These are phyloP conservation scores for Pistacia integerrima DNA, from an alignment of 345 rosid genomes.

Conservation along the genomic window DNA sequence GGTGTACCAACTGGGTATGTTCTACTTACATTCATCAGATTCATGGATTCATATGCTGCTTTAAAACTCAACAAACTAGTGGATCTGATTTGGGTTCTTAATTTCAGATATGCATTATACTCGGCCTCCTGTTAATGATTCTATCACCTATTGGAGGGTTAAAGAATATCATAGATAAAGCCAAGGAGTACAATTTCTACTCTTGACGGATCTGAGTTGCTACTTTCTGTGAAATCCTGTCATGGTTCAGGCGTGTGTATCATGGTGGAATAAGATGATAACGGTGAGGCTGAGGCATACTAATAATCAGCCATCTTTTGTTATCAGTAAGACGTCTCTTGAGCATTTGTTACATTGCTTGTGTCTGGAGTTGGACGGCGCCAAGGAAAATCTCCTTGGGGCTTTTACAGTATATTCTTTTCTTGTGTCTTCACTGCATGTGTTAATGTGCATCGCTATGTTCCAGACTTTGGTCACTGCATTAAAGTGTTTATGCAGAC, in stretches of 20 bases:
- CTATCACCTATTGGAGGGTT: conserved; percentile 83
- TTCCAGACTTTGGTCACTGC: not conserved
- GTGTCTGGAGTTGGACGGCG: too few relatives aligned
- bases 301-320: too few relatives aligned
- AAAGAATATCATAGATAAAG: conserved; percentile 57
- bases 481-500: not conserved
- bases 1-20: conserved; percentile 75
- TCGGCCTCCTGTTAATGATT: conserved; percentile 59
- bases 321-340: not conserved
- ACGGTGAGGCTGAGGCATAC: too few relatives aligned
- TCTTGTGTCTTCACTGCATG: not conserved
- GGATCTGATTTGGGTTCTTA: not conserved
- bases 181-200: conserved; percentile 66
- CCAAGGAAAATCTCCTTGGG: not conserved
- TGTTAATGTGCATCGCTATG: too few relatives aligned
- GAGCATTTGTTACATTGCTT: too few relatives aligned
- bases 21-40: not conserved
- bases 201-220: conserved; percentile 24
- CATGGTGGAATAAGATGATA: not conserved
- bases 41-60: not conserved
- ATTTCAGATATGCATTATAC: conserved; percentile 69
- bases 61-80: not conserved
- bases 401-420: not conserved
- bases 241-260: not conserved
- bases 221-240: not conserved